Evolutionary conservation across 495 filamentous ascomycete genomes (phyloP).

Genomic region (Trichocladium uniseriatum): DNA sequence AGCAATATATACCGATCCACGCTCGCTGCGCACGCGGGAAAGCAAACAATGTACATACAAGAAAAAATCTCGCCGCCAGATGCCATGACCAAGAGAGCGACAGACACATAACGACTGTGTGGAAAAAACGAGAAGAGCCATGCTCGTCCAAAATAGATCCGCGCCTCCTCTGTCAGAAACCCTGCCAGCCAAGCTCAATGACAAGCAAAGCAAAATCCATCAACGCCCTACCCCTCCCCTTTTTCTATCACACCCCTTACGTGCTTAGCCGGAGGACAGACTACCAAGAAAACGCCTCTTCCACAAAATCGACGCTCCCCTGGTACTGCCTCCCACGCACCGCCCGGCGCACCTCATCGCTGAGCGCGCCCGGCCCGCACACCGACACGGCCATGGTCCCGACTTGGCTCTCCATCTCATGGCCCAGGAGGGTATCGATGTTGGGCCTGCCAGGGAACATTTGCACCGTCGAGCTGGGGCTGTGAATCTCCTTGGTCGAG

Average conservation of each 20-base stretch:
- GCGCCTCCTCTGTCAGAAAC: too few relatives aligned
- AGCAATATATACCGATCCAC: slow-evolving; percentile 7
- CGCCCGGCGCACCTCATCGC: slow-evolving; percentile 74
- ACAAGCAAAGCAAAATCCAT: too few relatives aligned
- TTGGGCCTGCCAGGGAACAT: slow-evolving; percentile 68
- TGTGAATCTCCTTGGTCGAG: slow-evolving; percentile 69
- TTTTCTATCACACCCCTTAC: neutral
- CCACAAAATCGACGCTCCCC: slow-evolving; percentile 74
- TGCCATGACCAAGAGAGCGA: too few relatives aligned
- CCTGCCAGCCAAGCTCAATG: too few relatives aligned
- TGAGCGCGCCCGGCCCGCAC: slow-evolving; percentile 82
- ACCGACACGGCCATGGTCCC: slow-evolving; percentile 80
- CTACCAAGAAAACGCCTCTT: slow-evolving; percentile 90
- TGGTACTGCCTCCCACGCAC: slow-evolving; percentile 55
- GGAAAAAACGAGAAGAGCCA: too few relatives aligned
- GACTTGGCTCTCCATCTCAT: slow-evolving; percentile 64
- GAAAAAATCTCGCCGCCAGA: too few relatives aligned
- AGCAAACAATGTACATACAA: slow-evolving; percentile 5
- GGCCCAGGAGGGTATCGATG: slow-evolving; percentile 60
- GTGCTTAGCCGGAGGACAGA: too few relatives aligned
- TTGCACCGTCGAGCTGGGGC: slow-evolving; percentile 71
- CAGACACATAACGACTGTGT: too few relatives aligned
- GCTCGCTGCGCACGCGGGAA: neutral
- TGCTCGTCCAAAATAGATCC: too few relatives aligned
- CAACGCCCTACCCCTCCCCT: neutral